Conservation (phyloP, 2,329 filamentous ascomycete genomes). For the Setomelanomma holmii region DNA sequence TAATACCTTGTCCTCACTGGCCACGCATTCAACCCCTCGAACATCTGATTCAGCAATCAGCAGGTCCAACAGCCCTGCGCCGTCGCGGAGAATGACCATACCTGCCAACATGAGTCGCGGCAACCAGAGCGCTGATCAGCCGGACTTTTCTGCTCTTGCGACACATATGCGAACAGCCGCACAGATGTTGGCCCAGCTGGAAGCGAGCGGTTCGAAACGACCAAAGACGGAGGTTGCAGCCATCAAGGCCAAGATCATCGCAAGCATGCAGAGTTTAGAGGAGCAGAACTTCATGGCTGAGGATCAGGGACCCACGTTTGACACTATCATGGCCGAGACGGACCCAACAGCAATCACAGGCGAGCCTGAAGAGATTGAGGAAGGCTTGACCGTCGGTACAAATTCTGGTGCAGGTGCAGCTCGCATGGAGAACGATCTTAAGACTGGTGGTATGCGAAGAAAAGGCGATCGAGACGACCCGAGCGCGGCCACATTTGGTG, state of each 20-base stretch:
- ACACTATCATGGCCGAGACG: slow-evolving; percentile 79
- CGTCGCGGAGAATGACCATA: slow-evolving; percentile 67
- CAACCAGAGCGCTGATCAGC: slow-evolving; percentile 68
- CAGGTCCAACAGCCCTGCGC: slow-evolving; percentile 71
- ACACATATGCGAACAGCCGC: slow-evolving; percentile 89
- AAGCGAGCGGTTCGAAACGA: slow-evolving; percentile 79
- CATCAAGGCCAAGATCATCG: slow-evolving; percentile 85
- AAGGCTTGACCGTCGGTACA: slow-evolving; percentile 60
- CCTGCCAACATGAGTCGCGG: slow-evolving; percentile 56
- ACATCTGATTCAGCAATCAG: slow-evolving; percentile 74
- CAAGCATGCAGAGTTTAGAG: slow-evolving; percentile 86
- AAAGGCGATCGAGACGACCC: slow-evolving; percentile 85
- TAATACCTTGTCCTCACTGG: slow-evolving; percentile 65
- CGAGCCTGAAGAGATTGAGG: slow-evolving; percentile 62
- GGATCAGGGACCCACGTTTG: slow-evolving; percentile 76
- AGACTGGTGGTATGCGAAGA: slow-evolving; percentile 81
- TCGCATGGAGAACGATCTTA: slow-evolving; percentile 88
- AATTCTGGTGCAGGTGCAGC: slow-evolving; percentile 78
- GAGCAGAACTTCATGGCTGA: slow-evolving; percentile 83
- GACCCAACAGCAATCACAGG: slow-evolving; percentile 60
- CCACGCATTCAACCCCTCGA: slow-evolving; percentile 70
- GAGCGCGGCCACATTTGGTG: slow-evolving; percentile 84
- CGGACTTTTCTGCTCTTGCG: slow-evolving; percentile 81
- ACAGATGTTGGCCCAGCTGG: slow-evolving; percentile 84
- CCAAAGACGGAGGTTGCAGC: slow-evolving; percentile 82